Percentiles rank a stretch among this genome's conserved stretches.
Evolutionary conservation across 2,329 filamentous ascomycete genomes (phyloP).

Genomic region (Penicillium brasilianum): DNA sequence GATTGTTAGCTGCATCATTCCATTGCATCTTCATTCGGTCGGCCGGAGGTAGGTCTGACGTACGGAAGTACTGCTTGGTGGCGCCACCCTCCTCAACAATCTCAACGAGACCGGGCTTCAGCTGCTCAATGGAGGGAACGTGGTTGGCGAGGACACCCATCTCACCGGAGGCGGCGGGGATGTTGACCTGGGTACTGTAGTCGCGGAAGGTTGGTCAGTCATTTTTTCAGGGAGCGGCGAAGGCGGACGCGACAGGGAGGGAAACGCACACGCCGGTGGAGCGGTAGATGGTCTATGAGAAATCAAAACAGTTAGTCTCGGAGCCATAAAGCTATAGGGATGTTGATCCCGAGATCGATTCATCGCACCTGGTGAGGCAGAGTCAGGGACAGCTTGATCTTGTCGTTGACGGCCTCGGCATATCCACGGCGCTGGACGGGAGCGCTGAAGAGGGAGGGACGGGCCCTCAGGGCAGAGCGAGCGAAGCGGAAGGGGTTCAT

Average conservation of each 20-base stretch:
- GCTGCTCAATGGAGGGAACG: constrained; percentile 97
- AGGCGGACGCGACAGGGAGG: constrained; percentile 11
- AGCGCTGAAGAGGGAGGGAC: constrained; percentile 75
- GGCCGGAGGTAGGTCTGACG: constrained; percentile 44
- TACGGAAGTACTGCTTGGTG: constrained; percentile 98
- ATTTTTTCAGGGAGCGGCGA: constrained; percentile 27
- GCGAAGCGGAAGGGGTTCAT: constrained; percentile 97
- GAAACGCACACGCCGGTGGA: constrained; percentile 70
- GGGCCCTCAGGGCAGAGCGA: constrained; percentile 84
- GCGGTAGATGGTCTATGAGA: constrained; percentile 68
- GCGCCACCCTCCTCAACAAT: constrained; percentile 87
- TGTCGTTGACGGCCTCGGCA: constrained; percentile 84
- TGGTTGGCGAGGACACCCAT: constrained; percentile 99
- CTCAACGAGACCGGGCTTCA: constrained; percentile 95
- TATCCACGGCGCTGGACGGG: constrained; percentile 87
- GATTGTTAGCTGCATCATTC: constrained; percentile 28
- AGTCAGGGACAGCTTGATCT: constrained; percentile 97
- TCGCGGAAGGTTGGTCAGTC: constrained; percentile 66
- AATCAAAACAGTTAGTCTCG: constrained; percentile 31
- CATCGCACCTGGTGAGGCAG: constrained; percentile 94
- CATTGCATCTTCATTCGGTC: constrained; percentile 11
- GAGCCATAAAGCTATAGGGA: constrained; percentile 4
- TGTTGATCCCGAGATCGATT: constrained; percentile 14
- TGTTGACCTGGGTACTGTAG: constrained; percentile 90
- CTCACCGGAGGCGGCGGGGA: constrained; percentile 95